These are phyloP conservation scores for Phaseolus coccineus DNA, from an alignment of 331 rosid genomes.

Conservation along the genomic window DNA sequence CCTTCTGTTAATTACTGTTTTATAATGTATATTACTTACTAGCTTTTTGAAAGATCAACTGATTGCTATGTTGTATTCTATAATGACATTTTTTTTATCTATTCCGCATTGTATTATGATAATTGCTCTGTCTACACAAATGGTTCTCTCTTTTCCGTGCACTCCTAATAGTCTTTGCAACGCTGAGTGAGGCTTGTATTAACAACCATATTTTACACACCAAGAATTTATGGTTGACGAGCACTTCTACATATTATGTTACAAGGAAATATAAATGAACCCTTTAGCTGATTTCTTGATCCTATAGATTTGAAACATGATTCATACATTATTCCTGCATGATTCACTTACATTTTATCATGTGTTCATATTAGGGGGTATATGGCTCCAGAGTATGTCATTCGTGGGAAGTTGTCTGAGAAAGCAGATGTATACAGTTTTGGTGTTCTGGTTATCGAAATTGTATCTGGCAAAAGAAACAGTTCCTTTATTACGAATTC, in stretches of 20 bases:
- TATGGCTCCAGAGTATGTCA: conserved; percentile 80
- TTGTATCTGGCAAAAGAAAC: conserved; percentile 65
- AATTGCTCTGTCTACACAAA: conserved; percentile 5
- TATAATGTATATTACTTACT: not conserved
- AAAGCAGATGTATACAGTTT: conserved; percentile 84
- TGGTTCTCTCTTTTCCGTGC: not conserved
- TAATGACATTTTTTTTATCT: not conserved
- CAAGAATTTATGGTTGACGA: not conserved
- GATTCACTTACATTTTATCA: not conserved
- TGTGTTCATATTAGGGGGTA: conserved; percentile 62
- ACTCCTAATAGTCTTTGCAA: not conserved
- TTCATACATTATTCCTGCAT: not conserved
- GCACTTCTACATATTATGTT: not conserved
- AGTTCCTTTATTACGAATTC: conserved; percentile 51
- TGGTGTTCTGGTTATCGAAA: conserved; percentile 70
- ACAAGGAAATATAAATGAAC: not conserved
- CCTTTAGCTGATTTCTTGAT: conserved; percentile 15
- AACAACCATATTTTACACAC: not conserved
- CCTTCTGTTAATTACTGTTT: not conserved
- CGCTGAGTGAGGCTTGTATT: not conserved
- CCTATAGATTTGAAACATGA: not conserved
- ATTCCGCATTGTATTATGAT: not conserved
- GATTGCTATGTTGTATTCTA: not conserved
- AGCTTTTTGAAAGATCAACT: conserved; percentile 18
- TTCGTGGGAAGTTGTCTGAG: conserved; percentile 69